Evolutionary conservation across 2,329 filamentous ascomycete species (phyloP), one percentile per base, ranked within the genome.

Genomic region (Penicillium sp.): DNA sequence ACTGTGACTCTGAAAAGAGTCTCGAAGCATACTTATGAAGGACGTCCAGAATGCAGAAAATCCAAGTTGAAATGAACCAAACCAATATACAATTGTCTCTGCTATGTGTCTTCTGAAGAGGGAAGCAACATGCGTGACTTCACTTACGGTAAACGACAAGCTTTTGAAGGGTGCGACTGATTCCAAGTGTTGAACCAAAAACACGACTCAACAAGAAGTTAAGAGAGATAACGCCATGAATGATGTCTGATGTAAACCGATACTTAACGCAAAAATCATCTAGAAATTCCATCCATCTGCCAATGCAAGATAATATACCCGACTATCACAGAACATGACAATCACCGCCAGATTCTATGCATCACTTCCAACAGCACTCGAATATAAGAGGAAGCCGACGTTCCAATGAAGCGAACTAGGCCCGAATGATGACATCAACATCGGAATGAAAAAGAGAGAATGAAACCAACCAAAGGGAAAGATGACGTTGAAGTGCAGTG

Each of bases 301-400:
- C 46, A 33, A 51, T 35, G 46, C 46, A 35, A 35, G 30, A 35
- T 48, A 49, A 35, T n/a, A 35, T 48, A 37, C 14, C 13, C 35
- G 25, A 14, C 45, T n/a, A n/a, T 7, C 25, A n/a, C 45, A 16
- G 19, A 22, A 33, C 30, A 48, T 30, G 8, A 30, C 35, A 37
- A 37, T 37, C 35, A 37, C 45, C 45, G 30, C 14, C 14, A 48
- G 6, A n/a, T n/a, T 48, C 45, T 10, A 68, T 65, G 64, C 58
- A 64, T 57, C 52, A 40, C 14, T 33, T 10, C 28, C 33, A 7
- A 5, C 46, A 35, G 28, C 46, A 14, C 28, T 35, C n/a, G 7
- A 35, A 33, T 25, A 51, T 30, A 51, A 35, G 46, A 22, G 8
- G 8, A 6, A 35, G 16, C 40, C n/a, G 5, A 10, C n/a, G 35